Evolutionary conservation across 768 basidiomycete species (phyloP).

Genomic region (Hydnum rufescens): DNA sequence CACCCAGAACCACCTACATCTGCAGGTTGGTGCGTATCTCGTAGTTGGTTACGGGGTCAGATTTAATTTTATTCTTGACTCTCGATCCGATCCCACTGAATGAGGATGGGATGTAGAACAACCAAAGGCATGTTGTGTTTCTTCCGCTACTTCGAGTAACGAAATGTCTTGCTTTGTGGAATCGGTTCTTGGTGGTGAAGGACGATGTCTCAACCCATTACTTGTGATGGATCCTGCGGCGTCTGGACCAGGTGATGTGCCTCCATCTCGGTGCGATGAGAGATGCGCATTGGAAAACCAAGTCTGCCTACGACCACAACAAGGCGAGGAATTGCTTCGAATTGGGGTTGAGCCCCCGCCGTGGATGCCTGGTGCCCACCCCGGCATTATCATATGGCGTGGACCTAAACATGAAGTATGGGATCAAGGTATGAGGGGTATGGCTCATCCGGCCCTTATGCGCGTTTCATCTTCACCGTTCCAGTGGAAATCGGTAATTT

Average conservation of each 20-base stretch:
- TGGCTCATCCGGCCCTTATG: background rate
- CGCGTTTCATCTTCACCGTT: background rate
- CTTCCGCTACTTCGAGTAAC: background rate
- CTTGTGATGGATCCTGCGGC: background rate
- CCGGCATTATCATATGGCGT: background rate
- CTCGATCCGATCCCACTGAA: background rate
- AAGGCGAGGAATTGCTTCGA: background rate
- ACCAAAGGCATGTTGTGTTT: background rate
- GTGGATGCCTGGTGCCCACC: background rate
- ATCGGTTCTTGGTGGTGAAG: background rate
- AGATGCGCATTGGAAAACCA: background rate
- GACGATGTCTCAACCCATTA: background rate
- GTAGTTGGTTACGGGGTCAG: background rate
- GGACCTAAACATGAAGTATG: conserved; percentile 1
- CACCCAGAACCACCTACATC: too few species aligned
- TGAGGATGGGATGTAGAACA: background rate
- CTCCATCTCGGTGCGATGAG: background rate
- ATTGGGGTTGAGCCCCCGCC: background rate
- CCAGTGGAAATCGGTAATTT: background rate
- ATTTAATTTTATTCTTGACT: background rate
- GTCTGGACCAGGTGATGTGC: too few species aligned
- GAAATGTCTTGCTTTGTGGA: background rate
- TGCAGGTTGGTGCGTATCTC: conserved; percentile 2
- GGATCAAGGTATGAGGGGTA: background rate
- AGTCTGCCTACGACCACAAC: background rate